Evolutionary conservation across 2,329 filamentous ascomycete genomes (phyloP), one percentile per base, ranked within the genome.

Genomic region (Colletotrichum lupini): DNA sequence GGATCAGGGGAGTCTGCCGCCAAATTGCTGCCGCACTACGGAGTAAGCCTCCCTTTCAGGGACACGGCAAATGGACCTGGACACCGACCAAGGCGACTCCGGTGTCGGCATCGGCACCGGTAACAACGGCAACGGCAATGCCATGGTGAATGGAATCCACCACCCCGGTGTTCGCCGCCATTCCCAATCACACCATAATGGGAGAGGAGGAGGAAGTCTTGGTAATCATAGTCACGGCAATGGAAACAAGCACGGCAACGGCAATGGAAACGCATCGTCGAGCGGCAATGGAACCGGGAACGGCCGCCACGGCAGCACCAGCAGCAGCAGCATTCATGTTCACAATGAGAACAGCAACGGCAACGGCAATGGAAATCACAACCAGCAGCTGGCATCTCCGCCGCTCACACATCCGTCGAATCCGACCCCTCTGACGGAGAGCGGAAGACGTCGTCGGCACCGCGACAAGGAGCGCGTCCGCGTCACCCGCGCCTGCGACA

Each of bases 401-500:
- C 69, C 69, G 19, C 60, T 68, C 16, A 53, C 69, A 24, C 61
- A 66, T 49, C 67, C 67, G 61, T 66, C 61, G 11, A 52, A 32
- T 35, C 22, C 60, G 5, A 49, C 60, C 9, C 49, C 46, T 14
- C 19, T 57, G 61, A 28, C 61, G 35, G 69, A 72, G 53, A 74
- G 56, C 58, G 75, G 75, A 60, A 77, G 75, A 68, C 74, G 67
- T 8, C 63, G 68, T 26, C 68, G 68, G 28, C 63, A 67, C 63
- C 68, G 77, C 32, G 61, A 73, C 55, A 69, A 68, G 32, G 83
- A 84, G 62, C 77, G 84, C 22, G 80, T 81, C 26, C 81, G 85
- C 63, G 85, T 86, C 62, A 87, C 83, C 70, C 81, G 85, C 32
- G 85, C 85, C 22, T 87, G 85, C 76, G 85, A 87, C 77, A 79